Percentiles rank a stretch among this genome's conserved stretches.
These are phyloP conservation scores for Diplocarpon rosae DNA, from an alignment of 2,329 filamentous ascomycete species.

Conservation along the genomic window DNA sequence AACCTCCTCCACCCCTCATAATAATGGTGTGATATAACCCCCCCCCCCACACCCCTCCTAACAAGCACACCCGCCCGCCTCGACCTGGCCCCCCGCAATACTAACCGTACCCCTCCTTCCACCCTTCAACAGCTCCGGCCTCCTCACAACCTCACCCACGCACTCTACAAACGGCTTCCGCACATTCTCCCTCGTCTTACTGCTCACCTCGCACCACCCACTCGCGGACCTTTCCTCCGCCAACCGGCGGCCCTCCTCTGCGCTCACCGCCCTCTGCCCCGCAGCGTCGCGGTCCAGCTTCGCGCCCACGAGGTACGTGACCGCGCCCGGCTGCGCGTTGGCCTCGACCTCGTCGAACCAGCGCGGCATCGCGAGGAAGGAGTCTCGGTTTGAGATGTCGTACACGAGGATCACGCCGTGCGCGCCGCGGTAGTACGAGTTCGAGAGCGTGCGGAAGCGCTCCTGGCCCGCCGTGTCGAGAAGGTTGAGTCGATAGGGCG, in stretches of 20 bases:
- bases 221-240: constrained; percentile 35
- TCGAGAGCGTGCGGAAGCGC: constrained; percentile 85
- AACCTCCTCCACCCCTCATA: background rate
- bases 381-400: constrained; percentile 61
- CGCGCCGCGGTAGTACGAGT: constrained; percentile 91
- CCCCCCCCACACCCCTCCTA: no score
- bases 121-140: constrained; percentile 31
- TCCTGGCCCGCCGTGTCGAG: constrained; percentile 92
- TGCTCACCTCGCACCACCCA: constrained; percentile 42
- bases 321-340: constrained; percentile 38
- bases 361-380: constrained; percentile 39
- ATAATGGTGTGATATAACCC: no score
- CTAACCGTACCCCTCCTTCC: constrained; percentile 19
- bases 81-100: constrained; percentile 11
- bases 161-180: constrained; percentile 40
- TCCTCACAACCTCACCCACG: constrained; percentile 38
- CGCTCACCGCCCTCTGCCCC: constrained; percentile 32
- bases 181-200: constrained; percentile 42
- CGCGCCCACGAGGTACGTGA: constrained; percentile 40
- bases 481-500: constrained; percentile 40
- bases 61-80: constrained; percentile 20
- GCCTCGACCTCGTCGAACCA: constrained; percentile 44
- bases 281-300: constrained; percentile 38
- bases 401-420: constrained; percentile 94
- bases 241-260: constrained; percentile 37